phyloP scores from a whole-genome alignment of 371 early-diverging fungal genomes.

The Mucor sp. region DNA sequence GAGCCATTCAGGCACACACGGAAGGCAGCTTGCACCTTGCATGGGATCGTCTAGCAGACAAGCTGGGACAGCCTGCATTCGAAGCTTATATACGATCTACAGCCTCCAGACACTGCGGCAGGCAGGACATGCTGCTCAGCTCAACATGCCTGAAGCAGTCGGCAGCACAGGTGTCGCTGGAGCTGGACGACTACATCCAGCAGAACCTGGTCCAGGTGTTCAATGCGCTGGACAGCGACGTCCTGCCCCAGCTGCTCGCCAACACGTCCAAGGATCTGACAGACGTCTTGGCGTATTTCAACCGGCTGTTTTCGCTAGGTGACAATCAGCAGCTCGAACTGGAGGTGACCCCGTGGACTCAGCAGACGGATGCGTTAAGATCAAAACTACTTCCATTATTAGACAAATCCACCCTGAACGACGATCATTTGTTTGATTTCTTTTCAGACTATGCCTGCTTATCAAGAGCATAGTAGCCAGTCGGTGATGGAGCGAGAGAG shows the following conservation, averaged over 20 bases:
- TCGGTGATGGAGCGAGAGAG: not conserved
- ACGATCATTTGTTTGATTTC: slow-evolving; percentile 23
- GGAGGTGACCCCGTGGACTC: slow-evolving; percentile 25
- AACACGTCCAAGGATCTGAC: slow-evolving; percentile 23
- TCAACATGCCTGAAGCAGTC: slow-evolving; percentile 22
- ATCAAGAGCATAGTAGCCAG: slow-evolving; percentile 8
- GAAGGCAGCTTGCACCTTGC: slow-evolving; percentile 39
- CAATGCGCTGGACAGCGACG: slow-evolving; percentile 17
- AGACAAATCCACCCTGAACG: slow-evolving; percentile 11
- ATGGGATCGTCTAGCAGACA: slow-evolving; percentile 40
- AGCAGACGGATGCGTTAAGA: slow-evolving; percentile 11
- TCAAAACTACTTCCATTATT: slow-evolving; percentile 18
- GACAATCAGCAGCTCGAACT: slow-evolving; percentile 24
- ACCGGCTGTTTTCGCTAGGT: slow-evolving; percentile 13
- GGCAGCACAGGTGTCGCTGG: slow-evolving; percentile 13
- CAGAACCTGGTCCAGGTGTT: slow-evolving; percentile 14
- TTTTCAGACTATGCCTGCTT: slow-evolving; percentile 28
- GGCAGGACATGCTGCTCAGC: slow-evolving; percentile 4
- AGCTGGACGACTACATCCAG: slow-evolving; percentile 24
- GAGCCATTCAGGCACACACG: slow-evolving; percentile 47
- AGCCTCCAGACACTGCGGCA: slow-evolving; percentile 22
- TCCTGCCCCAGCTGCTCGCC: slow-evolving; percentile 21
- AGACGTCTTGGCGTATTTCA: slow-evolving; percentile 29
- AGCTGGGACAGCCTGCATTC: slow-evolving; percentile 35
- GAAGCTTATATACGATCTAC: slow-evolving; percentile 25